A percentile compares a stretch with the other conserved stretches of the same genome.
These are phyloP conservation scores for Serendipita vermifera DNA, from an alignment of 768 basidiomycete species.

Conservation along the genomic window DNA sequence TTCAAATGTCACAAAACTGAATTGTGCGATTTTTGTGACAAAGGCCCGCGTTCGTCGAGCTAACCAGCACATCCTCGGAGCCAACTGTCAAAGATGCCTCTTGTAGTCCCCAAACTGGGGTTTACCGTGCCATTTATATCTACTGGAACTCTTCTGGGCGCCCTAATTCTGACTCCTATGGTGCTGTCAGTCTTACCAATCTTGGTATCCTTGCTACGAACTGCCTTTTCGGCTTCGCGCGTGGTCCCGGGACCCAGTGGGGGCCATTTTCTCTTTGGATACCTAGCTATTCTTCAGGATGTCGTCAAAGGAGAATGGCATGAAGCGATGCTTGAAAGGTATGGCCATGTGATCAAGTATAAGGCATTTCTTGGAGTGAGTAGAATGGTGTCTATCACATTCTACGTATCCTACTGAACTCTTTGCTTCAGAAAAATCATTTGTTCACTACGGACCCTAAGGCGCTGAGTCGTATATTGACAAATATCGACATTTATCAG, in stretches of 20 bases:
- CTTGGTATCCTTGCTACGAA: too few relatives aligned
- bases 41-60: too few relatives aligned
- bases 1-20: too few relatives aligned
- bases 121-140: too few relatives aligned
- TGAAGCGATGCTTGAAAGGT: neutral
- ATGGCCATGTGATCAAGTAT: neutral
- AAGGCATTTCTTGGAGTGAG: neutral
- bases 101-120: too few relatives aligned
- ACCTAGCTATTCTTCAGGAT: neutral
- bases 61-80: too few relatives aligned
- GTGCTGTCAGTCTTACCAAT: too few relatives aligned
- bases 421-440: neutral
- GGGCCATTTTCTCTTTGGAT: neutral
- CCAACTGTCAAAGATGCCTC: too few relatives aligned
- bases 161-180: too few relatives aligned
- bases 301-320: neutral
- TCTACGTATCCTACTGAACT: neutral
- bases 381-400: neutral
- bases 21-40: too few relatives aligned
- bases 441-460: neutral
- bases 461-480: neutral
- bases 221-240: too few relatives aligned
- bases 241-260: neutral
- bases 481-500: neutral
- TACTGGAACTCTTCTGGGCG: too few relatives aligned